A percentile compares a stretch with the other conserved stretches of the same genome.
phyloP scores from a whole-genome alignment of 208 protist genomes.

The Acanthamoeba royreba region DNA sequence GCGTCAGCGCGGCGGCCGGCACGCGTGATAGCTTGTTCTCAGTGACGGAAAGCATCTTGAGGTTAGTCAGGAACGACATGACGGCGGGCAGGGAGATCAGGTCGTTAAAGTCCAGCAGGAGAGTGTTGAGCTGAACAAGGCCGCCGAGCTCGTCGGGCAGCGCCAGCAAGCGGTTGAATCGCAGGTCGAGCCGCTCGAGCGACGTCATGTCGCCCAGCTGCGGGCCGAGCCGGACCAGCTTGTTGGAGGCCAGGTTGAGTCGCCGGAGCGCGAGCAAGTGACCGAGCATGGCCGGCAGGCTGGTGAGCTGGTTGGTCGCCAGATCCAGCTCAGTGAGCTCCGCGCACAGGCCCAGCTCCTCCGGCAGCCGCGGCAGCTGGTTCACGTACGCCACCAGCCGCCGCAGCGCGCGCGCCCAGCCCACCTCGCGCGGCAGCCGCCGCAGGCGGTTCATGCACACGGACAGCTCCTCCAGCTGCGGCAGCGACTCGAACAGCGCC shows the following conservation, averaged over 20 bases:
- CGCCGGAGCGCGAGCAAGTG: neutral
- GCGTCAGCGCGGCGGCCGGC: neutral
- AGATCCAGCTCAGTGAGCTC: slow-evolving; percentile 20
- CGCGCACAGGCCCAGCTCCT: slow-evolving; percentile 33
- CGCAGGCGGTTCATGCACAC: slow-evolving; percentile 30
- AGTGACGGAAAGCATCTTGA: neutral
- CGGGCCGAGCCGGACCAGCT: neutral
- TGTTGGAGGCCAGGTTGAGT: neutral
- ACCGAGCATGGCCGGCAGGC: neutral
- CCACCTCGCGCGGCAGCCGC: neutral
- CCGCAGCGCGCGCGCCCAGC: neutral
- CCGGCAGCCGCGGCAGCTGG: neutral
- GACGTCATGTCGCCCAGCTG: neutral
- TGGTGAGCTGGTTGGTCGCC: slow-evolving; percentile 6
- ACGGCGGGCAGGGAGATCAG: neutral
- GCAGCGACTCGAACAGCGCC: slow-evolving; percentile 29
- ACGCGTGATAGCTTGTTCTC: neutral
- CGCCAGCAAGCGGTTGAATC: slow-evolving; percentile 47
- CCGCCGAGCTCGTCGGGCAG: slow-evolving; percentile 51
- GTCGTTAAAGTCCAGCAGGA: slow-evolving; percentile 60
- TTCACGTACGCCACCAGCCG: slow-evolving; percentile 2
- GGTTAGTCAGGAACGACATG: neutral
- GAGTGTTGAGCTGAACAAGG: slow-evolving; percentile 42
- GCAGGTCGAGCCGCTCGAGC: slow-evolving; percentile 35
- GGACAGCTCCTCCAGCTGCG: slow-evolving; percentile 33